These are phyloP conservation scores for Ganoderma lucidum DNA, from an alignment of 1,284 basidiomycete genomes.

Conservation along the genomic window DNA sequence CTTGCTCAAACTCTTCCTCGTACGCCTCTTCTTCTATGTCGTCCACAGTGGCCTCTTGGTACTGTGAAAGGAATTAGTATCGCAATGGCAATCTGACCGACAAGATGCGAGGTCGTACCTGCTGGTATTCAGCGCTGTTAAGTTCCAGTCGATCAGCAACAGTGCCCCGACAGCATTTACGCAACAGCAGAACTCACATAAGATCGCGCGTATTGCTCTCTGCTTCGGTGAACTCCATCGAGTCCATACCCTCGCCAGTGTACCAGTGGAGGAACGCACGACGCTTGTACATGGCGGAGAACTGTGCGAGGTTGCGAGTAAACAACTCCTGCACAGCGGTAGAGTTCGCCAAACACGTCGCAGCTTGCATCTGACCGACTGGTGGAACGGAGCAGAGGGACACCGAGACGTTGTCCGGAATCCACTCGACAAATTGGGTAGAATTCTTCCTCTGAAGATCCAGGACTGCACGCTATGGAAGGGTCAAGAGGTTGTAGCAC, in stretches of 20 bases:
- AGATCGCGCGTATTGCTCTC: conserved; percentile 86
- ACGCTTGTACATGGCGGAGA: conserved; percentile 83
- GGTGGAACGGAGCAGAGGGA: conserved; percentile 87
- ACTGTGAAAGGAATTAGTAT: conserved; percentile 47
- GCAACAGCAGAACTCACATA: conserved; percentile 59
- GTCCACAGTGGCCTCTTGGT: conserved; percentile 67
- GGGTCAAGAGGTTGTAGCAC: not conserved
- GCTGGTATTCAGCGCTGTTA: conserved; percentile 75
- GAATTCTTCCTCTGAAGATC: conserved; percentile 79
- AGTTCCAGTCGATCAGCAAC: conserved; percentile 49
- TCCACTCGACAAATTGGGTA: conserved; percentile 85
- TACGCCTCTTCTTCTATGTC: conserved; percentile 46
- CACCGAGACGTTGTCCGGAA: conserved; percentile 85
- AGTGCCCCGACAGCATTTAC: not conserved
- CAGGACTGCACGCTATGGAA: conserved; percentile 51
- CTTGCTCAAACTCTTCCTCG: conserved; percentile 42
- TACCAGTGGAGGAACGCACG: conserved; percentile 93
- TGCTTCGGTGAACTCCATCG: conserved; percentile 93
- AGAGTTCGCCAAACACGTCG: conserved; percentile 84
- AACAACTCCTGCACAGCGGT: conserved; percentile 93
- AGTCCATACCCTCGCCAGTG: conserved; percentile 90
- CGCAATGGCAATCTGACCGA: not conserved
- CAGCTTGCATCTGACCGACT: conserved; percentile 79
- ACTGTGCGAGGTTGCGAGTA: conserved; percentile 82
- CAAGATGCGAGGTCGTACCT: conserved; percentile 46